Evolutionary conservation across 331 rosid genomes (phyloP).

Genomic region (Ulmus americana): DNA sequence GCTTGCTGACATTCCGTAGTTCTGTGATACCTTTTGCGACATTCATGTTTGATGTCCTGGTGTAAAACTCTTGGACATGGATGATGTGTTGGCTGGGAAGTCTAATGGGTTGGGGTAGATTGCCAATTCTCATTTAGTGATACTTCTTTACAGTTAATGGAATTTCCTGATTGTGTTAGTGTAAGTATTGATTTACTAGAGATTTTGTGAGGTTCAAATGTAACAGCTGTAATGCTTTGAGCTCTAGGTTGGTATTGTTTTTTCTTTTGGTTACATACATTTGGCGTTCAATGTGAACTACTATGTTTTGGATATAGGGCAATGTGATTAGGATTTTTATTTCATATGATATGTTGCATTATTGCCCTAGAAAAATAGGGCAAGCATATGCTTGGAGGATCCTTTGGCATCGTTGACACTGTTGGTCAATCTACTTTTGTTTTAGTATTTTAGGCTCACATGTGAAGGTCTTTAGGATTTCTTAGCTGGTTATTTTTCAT

Average conservation of each 20-base stretch:
- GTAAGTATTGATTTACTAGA: neutral
- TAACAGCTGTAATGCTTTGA: neutral
- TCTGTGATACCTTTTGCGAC: neutral
- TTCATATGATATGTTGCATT: neutral
- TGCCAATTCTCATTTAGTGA: neutral
- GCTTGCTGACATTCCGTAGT: neutral
- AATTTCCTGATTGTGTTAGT: neutral
- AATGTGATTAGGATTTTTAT: too few relatives aligned
- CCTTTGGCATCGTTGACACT: conserved; percentile 8
- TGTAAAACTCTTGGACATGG: neutral
- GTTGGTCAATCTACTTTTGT: conserved; percentile 12
- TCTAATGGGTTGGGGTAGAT: neutral
- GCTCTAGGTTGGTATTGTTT: neutral
- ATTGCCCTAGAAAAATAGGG: neutral
- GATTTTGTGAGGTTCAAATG: neutral
- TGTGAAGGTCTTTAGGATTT: conserved; percentile 7
- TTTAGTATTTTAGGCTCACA: conserved; percentile 6
- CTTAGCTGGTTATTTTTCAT: neutral
- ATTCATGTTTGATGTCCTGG: neutral
- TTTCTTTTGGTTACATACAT: too few relatives aligned
- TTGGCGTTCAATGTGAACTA: too few relatives aligned
- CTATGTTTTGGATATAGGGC: too few relatives aligned
- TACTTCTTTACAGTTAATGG: neutral
- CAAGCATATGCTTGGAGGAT: conserved; percentile 17
- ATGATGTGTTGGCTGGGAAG: neutral